Evolutionary conservation across 495 filamentous ascomycete genomes (phyloP), one percentile per base, ranked within the genome.

Genomic region (Podospora anserina): DNA sequence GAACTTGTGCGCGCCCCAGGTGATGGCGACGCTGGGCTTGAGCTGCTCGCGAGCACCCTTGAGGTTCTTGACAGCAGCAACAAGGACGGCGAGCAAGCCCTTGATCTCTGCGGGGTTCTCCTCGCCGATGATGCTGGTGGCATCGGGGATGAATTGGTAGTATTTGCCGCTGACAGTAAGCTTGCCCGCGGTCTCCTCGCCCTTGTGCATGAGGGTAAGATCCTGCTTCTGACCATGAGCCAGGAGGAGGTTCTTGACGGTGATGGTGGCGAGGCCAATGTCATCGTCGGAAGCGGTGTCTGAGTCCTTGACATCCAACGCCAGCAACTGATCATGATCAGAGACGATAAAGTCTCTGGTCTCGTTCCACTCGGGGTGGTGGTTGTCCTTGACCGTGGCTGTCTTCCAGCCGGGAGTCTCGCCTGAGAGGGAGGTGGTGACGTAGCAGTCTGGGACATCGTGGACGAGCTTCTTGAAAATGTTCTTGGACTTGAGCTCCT

Each of bases 21-120:
- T 69, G 19, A 83, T 74, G 68, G 72, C 74, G 20, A 83, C 79
- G 71, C 77, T 81, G 54, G 81, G 81, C 61, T 78, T 80, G 9
- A 82, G 66, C 62, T 76, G 71, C 53, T 79, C 61, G 27, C 78
- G 74, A 54, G 67, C 53, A 13, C 81, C 81, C 26, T 66, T 53
- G 69, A 83, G 71, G 28, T 72, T 75, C 19, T 69, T 65, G 4
- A 65, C 81, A 15, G 77, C 74, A 3, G 79, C 80, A 20, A 83
- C 68, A 5, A 80, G 69, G 23, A 83, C 71, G 16, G 75, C 79
- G 57, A 74, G 64, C 20, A 79, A 66, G 0, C 80, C 81, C 53
- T 74, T 74, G 20, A 78, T 70, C 30, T 70, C 70, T 69, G 9
- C 67, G 65, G 54, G 65, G 63, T 9, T 57, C 63, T 20, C 71